Base-by-base conservation (phyloP, 1,284 basidiomycete species). In the Sporisorium graminicola region DNA sequence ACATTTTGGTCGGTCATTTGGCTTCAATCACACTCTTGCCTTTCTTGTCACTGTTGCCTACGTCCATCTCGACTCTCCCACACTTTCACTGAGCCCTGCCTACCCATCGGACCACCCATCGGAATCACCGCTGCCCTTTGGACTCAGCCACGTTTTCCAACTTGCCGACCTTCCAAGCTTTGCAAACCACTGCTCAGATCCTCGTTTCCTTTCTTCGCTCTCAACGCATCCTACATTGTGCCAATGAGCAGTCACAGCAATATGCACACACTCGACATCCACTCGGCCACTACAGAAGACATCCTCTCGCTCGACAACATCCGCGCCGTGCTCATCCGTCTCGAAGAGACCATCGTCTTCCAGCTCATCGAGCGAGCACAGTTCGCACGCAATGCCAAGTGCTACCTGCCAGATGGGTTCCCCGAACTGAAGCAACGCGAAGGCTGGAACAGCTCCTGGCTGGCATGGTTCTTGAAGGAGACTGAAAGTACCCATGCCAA, bases 341-440 rank as follows among this genome's bases (percentile, higher is more conserved):
- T 99, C 22, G 97, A 99, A 85, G 97, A 99, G 80, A 99, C 96
- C 22, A 99, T 99, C 88, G 97, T 98, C 85, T 99, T 99, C 95
- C 78, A 82, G 29, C 78, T 85, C 27, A 99, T 99, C 82, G 97
- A 99, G 86, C 91, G 97, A 27, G 95, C 95, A 0, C 96, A 99
- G 86, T 99, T 98, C 82, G 94, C 94, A 0, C 92, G 93, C 86
- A 98, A 99, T 84, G 90, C 92, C n/a, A 90, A 89, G 65, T 96
- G 97, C 78, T 99, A 99, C 87, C 88, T 91, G 63, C 88, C 89
- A 3, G 92, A 91, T 14, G 92, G 90, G 2, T 94, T 98, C 86
- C 87, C 91, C 52, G 84, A 86, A 35, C 82, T 87, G 35, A 73
- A 82, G 9, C 92, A 95, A 86, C 88, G 93, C 40, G 89, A 88